Base-by-base conservation (phyloP, 1,139 yeast genomes). In the Geotrichum phurueaensis region DNA sequence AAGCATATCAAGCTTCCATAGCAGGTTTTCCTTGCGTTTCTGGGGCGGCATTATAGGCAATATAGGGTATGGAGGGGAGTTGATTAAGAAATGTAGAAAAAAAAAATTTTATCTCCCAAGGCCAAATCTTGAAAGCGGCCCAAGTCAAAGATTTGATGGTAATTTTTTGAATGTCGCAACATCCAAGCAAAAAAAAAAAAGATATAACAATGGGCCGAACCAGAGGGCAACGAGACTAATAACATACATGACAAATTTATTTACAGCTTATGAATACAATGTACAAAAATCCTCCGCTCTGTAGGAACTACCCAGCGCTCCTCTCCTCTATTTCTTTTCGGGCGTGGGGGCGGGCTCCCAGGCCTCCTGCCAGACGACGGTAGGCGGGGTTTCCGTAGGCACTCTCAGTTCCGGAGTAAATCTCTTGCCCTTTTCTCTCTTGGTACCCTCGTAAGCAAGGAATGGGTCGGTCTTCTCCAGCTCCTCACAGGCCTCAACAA, bases 331-430 rank as follows among this genome's bases (percentile, higher is more conserved):
- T n/a, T 36, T 36, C 43, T 36, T 36, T 36, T 36, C 43, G 18
- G 43, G 18, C 13, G 49, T 57, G 27, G 61, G 59, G 25, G 57
- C 62, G 12, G 68, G 68, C 69, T 78, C 67, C 80, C 80, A 89
- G 66, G 86, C 84, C 70, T 84, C 82, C 62, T 85, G 84, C 97
- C 98, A 92, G 33, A 89, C 80, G 64, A 82, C 81, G 69, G 83
- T 84, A 50, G 98, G 87, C n/a, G 99, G 99, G 65, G 79, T 89
- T 61, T 91, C 96, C 0, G 96, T 88, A 43, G 99, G 98, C 4
- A 89, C 84, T 71, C 96, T 83, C 76, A 90, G 74, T 69, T 92
- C 97, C 2, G 73, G 71, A 23, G 72, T 66, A 62, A 75, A 74
- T 53, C 76, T 66, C 61, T 81, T 81, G 62, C 79, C 79, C 51